A percentile compares a stretch with the other conserved stretches of the same genome.
Evolutionary conservation across 2,329 filamentous ascomycete species (phyloP).

Genomic region (Colletotrichum sansevieriae): DNA sequence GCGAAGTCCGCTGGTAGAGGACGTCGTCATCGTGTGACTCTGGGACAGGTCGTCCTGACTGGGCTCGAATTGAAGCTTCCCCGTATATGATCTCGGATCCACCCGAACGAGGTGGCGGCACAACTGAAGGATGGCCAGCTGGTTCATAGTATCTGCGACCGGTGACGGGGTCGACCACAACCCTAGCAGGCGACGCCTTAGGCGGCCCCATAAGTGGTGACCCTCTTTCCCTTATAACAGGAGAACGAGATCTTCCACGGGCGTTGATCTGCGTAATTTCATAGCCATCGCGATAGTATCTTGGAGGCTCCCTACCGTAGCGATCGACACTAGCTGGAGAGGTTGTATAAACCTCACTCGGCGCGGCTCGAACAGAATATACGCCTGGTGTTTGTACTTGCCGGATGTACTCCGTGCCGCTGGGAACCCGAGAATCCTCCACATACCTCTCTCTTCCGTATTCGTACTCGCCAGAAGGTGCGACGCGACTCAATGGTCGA

Average conservation of each 20-base stretch:
- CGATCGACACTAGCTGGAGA: slow-evolving; percentile 59
- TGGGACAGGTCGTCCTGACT: slow-evolving; percentile 62
- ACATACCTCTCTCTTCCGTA: slow-evolving; percentile 51
- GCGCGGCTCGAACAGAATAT: slow-evolving; percentile 53
- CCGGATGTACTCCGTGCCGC: slow-evolving; percentile 51
- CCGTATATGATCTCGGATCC: slow-evolving; percentile 76
- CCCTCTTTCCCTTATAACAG: slow-evolving; percentile 58
- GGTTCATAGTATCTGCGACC: slow-evolving; percentile 82
- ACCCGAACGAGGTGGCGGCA: slow-evolving; percentile 57
- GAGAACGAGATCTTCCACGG: slow-evolving; percentile 63
- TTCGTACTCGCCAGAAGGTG: slow-evolving; percentile 38
- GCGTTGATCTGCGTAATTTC: slow-evolving; percentile 60
- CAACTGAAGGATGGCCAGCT: slow-evolving; percentile 64
- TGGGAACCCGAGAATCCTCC: slow-evolving; percentile 49
- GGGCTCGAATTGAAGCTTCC: slow-evolving; percentile 65
- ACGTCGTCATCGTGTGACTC: slow-evolving; percentile 64
- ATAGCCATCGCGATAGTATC: slow-evolving; percentile 60
- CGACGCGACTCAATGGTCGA: slow-evolving; percentile 43
- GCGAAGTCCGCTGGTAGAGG: slow-evolving; percentile 65
- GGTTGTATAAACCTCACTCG: slow-evolving; percentile 54
- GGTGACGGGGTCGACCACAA: slow-evolving; percentile 81
- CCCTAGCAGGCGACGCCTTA: slow-evolving; percentile 70
- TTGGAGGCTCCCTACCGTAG: slow-evolving; percentile 55
- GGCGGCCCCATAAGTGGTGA: slow-evolving; percentile 64
- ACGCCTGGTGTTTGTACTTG: slow-evolving; percentile 54